Conservation (phyloP, 768 basidiomycete genomes). For the Pleurotus tuber-regium region DNA sequence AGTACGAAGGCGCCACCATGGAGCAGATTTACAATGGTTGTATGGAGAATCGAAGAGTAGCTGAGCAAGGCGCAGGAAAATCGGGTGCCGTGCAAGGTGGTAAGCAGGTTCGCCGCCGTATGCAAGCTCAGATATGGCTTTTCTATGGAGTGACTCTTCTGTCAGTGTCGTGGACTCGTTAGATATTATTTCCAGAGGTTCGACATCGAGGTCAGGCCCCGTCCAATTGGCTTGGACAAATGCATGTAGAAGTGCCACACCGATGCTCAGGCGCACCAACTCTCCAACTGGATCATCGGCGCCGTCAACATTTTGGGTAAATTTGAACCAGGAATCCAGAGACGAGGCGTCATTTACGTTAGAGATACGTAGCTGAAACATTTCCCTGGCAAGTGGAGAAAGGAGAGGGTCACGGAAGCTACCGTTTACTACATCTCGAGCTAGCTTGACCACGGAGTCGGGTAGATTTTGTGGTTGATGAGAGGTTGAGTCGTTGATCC, state of each 20-base stretch:
- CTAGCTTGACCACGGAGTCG: conserved; percentile 32
- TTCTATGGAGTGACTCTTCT: conserved; percentile 55
- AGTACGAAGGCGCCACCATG: conserved; percentile 86
- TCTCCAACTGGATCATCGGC: conserved; percentile 44
- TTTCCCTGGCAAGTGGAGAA: conserved; percentile 37
- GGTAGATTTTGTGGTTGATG: too few relatives aligned
- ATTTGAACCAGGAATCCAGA: conserved; percentile 37
- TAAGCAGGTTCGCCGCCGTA: conserved; percentile 93
- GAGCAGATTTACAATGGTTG: conserved; percentile 43
- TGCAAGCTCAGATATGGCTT: conserved; percentile 74
- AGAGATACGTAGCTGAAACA: conserved; percentile 31
- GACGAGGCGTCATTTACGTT: conserved; percentile 24
- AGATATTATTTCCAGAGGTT: conserved; percentile 38
- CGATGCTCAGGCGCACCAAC: conserved; percentile 58
- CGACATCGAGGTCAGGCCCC: conserved; percentile 77
- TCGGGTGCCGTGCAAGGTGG: conserved; percentile 71
- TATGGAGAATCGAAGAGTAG: conserved; percentile 59
- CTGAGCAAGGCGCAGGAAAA: conserved; percentile 74
- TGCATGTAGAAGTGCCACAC: conserved; percentile 79
- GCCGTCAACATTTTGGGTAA: conserved; percentile 13
- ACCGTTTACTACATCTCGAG: conserved; percentile 57
- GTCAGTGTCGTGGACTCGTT: conserved; percentile 25
- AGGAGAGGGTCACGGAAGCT: conserved; percentile 53
- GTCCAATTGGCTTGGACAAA: conserved; percentile 98
- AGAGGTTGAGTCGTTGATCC: conserved; percentile 24